Base-by-base conservation (phyloP, 2,329 filamentous ascomycete genomes). In the Eurotiales sp. region DNA sequence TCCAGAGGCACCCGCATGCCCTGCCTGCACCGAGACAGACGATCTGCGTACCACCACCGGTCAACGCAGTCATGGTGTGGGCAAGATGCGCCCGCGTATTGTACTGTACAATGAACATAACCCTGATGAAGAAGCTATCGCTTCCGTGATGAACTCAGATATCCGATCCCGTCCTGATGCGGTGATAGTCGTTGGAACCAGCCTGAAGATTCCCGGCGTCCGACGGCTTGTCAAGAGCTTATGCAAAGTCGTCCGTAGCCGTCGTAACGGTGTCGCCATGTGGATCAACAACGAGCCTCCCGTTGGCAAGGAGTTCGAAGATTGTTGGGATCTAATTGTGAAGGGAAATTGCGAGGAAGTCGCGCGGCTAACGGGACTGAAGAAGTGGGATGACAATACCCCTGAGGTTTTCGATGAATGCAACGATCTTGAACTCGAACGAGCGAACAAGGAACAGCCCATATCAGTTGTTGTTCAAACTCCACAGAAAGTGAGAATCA, bases 51-150 rank as follows among this genome's bases (percentile, higher is more conserved):
- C 86, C 14, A 78, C 79, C 4, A 87, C 85, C 11, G 90, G 91
- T 44, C 92, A 96, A 71, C 84, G 93, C 53, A 95, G 91, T 64
- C 93, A 96, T 64, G 93, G 93, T 1, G 87, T 99, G 61, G 93
- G 93, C 37, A 84, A 88, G 55, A 75, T 99, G 56, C 84, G 93
- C 19, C 93, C 93, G 19, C 83, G 93, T 52, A 96, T 99, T 75
- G 92, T 97, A 4, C 79, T 99, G 8, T 99, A 99, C 75, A 96
- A 97, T 66, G 93, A 99, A 69, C 87, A 89, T 67, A 96, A 97
- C 65, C 93, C 93, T 0, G 93, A 99, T 58, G 90, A 93, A 59
- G 92, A 96, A 60, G 92, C 93, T 12, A 99, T 99, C 66, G 91
- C 92, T 39, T 88, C 88, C 19, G 91, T 96, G 36, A 90, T 91